Conservation (phyloP, 805 yeast genomes). For the Saccharomycopsis fibuligera region DNA sequence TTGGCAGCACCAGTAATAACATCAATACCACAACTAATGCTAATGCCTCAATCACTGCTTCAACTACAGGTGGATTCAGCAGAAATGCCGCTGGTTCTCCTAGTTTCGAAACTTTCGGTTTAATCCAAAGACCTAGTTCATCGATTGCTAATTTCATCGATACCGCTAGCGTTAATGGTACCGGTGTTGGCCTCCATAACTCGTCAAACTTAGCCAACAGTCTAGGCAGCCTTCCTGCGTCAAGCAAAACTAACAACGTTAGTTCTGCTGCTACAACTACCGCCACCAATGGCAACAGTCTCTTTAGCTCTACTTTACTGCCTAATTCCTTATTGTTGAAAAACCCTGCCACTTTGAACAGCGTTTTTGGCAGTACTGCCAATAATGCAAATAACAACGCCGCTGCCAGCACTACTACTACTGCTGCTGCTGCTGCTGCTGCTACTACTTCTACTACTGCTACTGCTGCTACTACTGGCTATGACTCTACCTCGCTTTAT, state of each 20-base stretch:
- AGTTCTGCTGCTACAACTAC: neutral
- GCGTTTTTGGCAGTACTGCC: neutral
- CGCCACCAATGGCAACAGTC: neutral
- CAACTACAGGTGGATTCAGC: too few species aligned
- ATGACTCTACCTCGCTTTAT: neutral
- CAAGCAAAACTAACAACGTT: neutral
- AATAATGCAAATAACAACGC: neutral
- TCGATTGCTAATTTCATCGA: slow-evolving; percentile 6
- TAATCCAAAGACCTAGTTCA: slow-evolving; percentile 9
- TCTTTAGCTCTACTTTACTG: neutral
- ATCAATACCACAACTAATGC: neutral
- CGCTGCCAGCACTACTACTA: neutral
- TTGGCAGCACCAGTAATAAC: neutral
- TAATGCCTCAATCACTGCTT: neutral
- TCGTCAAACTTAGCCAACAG: neutral
- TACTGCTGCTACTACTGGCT: neutral
- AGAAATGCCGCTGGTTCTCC: slow-evolving; percentile 7
- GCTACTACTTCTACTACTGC: neutral
- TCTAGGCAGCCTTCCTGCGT: neutral
- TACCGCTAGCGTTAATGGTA: neutral
- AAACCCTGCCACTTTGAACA: neutral
- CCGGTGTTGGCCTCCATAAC: neutral
- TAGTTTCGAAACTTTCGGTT: slow-evolving; percentile 8
- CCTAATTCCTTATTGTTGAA: slow-evolving; percentile 4
- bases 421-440: neutral